phyloP scores from a whole-genome alignment of 2,329 filamentous ascomycete genomes.

The Colletotrichum lentis region DNA sequence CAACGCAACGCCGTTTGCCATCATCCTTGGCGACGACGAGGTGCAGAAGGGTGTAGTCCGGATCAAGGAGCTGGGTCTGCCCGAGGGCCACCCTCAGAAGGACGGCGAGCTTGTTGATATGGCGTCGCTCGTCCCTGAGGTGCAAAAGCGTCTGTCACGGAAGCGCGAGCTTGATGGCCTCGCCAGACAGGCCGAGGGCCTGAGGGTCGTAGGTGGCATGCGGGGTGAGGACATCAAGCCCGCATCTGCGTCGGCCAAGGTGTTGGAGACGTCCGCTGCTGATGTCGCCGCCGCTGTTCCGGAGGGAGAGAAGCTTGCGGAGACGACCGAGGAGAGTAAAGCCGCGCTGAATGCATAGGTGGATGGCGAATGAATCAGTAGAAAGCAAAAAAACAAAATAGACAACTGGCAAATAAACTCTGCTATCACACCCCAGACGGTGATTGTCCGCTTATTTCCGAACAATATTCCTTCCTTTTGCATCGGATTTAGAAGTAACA shows the following conservation, averaged over 20 bases:
- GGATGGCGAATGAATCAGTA: slow-evolving; percentile 6
- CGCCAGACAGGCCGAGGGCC: slow-evolving; percentile 54
- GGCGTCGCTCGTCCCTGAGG: slow-evolving; percentile 68
- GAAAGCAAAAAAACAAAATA: slow-evolving; percentile 17
- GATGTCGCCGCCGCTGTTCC: slow-evolving; percentile 10
- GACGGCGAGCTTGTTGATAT: slow-evolving; percentile 80
- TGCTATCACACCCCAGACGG: not conserved
- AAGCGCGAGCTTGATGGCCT: slow-evolving; percentile 56
- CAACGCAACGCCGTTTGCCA: slow-evolving; percentile 80
- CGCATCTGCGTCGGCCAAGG: slow-evolving; percentile 38
- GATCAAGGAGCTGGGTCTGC: slow-evolving; percentile 80
- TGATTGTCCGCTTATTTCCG: not conserved
- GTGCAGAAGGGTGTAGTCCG: slow-evolving; percentile 82
- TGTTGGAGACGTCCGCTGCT: slow-evolving; percentile 22
- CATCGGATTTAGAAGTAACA: not conserved
- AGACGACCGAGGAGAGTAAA: slow-evolving; percentile 37
- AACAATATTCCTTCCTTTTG: not conserved
- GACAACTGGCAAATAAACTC: not conserved
- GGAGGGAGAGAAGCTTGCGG: slow-evolving; percentile 24
- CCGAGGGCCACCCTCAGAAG: slow-evolving; percentile 87
- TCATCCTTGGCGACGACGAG: slow-evolving; percentile 93
- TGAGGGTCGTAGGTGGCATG: slow-evolving; percentile 58
- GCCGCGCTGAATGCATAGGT: slow-evolving; percentile 25
- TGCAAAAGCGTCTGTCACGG: slow-evolving; percentile 58
- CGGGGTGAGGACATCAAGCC: slow-evolving; percentile 51